phyloP scores from a whole-genome alignment of 257 asterid species.

The Scutellaria barbata region DNA sequence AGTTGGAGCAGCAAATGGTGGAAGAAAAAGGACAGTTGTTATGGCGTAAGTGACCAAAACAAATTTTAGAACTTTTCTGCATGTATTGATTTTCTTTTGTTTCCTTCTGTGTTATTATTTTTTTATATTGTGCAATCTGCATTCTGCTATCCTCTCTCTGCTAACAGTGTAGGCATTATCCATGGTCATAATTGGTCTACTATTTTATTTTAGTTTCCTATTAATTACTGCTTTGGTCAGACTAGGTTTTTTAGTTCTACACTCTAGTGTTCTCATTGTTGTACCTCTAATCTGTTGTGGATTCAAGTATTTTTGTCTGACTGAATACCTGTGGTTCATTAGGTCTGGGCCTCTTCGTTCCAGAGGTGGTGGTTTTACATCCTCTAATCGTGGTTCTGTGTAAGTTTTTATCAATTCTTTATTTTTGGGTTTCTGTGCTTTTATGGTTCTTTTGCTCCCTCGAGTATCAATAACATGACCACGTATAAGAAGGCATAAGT shows the following conservation, averaged over 20 bases:
- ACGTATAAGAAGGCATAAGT: neutral
- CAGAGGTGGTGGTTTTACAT: conserved; percentile 54
- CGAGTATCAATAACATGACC: neutral
- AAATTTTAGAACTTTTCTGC: neutral
- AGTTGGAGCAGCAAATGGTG: conserved; percentile 67
- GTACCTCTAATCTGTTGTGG: neutral
- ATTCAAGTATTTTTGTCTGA: neutral
- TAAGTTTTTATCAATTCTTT: conserved; percentile 37
- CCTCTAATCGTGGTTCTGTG: conserved; percentile 53
- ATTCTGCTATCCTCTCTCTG: neutral
- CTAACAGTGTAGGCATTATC: neutral
- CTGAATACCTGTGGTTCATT: conserved; percentile 24
- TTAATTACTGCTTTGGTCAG: too few species aligned
- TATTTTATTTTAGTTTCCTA: neutral
- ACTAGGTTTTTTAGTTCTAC: neutral
- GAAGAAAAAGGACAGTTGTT: conserved; percentile 64
- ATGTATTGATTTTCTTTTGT: neutral
- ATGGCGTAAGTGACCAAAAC: conserved; percentile 55
- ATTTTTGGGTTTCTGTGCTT: neutral
- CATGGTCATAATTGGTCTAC: neutral
- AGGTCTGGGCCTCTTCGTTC: conserved; percentile 61
- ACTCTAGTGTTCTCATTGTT: neutral
- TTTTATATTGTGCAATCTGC: neutral
- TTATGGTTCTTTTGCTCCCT: neutral
- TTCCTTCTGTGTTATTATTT: neutral